Evolutionary conservation across 805 yeast species (phyloP), one percentile per base, ranked within the genome.

Genomic region (Ogataea ganodermae): DNA sequence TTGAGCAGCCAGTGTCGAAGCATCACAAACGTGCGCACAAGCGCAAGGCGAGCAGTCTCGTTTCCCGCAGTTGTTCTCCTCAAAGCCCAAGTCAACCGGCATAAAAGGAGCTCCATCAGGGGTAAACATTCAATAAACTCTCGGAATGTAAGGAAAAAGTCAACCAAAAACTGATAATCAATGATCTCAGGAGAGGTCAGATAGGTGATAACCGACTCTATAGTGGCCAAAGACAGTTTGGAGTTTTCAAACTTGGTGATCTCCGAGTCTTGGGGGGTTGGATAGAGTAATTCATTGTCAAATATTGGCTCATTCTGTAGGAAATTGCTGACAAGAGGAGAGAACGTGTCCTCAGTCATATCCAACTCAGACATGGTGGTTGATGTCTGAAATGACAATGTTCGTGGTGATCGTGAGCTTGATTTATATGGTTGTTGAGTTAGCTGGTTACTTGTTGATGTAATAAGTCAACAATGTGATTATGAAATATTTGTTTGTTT

Each of bases 1-100:
- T 91, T 92, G 49, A 88, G 67, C 16, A 92, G 65, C 96, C 98
- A 92, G 69, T 89, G 96, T 59, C 97, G 79, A 35, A 94, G 57
- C 23, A 86, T 83, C 22, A 89, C 96, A 70, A 91, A 92, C 0
- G 96, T 84, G 58, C 98, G 75, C 30, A 91, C 76, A 10, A 88
- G 71, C 1, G 85, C 83, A 37, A 86, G 71, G 49, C 83, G 78
- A 1, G 95, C 96, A 3, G 76, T 60, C 50, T 73, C 74, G 9
- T 61, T 59, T 33, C 59, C 60, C n/a, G 31, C 21, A n/a, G 40
- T 24, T 5, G 46, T 16, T 45, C 89, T 79, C 96, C 96, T 88
- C 12, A 49, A 23, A 13, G 89, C 80, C 96, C 96, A 89, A 9
- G 79, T 72, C 30, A 89, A 69, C 44, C 97, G 73, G 20, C 83